Percentiles rank a stretch among this genome's conserved stretches.
Evolutionary conservation across 164 flowering plant species (phyloP).

Genomic region (Piper betle): DNA sequence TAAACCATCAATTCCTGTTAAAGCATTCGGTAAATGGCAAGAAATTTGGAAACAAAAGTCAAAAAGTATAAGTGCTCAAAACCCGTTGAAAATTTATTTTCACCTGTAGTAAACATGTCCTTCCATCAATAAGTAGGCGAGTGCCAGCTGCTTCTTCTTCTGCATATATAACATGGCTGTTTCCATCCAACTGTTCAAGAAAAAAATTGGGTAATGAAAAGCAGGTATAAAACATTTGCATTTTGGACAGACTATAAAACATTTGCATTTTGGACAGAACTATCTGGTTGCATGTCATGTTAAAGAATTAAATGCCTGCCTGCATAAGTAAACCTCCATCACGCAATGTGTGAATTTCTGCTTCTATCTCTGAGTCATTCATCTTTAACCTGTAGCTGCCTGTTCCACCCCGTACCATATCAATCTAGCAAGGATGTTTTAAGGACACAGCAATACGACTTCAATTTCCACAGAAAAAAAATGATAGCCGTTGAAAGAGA

Average conservation of each 20-base stretch:
- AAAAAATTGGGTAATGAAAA: neutral
- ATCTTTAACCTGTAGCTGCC: constrained; percentile 80
- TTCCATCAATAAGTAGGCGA: constrained; percentile 98
- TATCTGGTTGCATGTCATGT: neutral
- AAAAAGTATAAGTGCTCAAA: too few relatives aligned
- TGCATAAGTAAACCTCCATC: constrained; percentile 99
- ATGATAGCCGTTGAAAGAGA: neutral
- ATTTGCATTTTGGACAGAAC: neutral
- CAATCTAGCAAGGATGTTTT: constrained; percentile 38
- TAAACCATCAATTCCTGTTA: neutral
- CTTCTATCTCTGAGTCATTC: constrained; percentile 88
- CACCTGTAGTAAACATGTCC: constrained; percentile 99
- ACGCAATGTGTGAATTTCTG: constrained; percentile 93
- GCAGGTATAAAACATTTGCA: neutral
- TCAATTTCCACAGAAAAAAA: neutral
- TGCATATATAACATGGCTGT: constrained; percentile 96
- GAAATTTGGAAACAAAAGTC: constrained; percentile 1
- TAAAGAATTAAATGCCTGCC: constrained; percentile 30
- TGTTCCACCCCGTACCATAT: constrained; percentile 87
- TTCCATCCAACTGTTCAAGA: constrained; percentile 81
- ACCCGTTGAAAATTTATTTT: neutral
- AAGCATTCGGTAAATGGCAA: neutral
- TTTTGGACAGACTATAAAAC: neutral
- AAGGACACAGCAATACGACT: neutral
- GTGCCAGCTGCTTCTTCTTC: constrained; percentile 99